Evolutionary conservation across 179 eudicot species (phyloP), one percentile per base, ranked within the genome.

Genomic region (Camellia oleifera): DNA sequence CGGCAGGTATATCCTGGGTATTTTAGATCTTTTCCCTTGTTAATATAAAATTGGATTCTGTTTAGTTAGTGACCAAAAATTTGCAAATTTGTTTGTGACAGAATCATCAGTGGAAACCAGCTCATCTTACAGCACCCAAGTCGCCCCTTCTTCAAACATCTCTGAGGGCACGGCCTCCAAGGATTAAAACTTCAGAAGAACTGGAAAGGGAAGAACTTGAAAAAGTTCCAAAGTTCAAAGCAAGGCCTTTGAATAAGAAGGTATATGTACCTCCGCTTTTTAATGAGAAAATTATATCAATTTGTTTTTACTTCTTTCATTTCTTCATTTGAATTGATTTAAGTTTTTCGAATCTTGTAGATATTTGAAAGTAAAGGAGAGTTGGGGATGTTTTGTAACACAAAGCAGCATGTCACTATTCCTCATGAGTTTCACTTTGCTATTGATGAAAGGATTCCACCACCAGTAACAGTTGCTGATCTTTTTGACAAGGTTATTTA

Each of bases 331-430:
- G n/a, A 46, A 69, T n/a, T 72, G 17, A 15, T 67, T 13, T 3
- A 3, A 45, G 44, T 75, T 17, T 23, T 26, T 67, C 40, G 67
- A 56, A 74, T 53, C 12, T 66, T 79, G 74, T 58, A 96, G 99
- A 94, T 96, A 72, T 91, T 96, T 80, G 97, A 96, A 85, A 94
- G 98, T 69, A 94, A 92, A 85, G 98, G 99, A 52, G 98, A 88
- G 26, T 20, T 94, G 83, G 97, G 99, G 26, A 57, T 92, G 64
- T 92, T 89, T 80, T 87, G 91, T 81, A 92, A 90, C 84, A 85
- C 76, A 78, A 96, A 96, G 82, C 86, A 85, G 75, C 97, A 91
- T 76, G 87, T 90, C 23, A 96, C 98, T 4, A 74, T 91, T 58
- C 98, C 99, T 50, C 89, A 91, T 75, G 97, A 92, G 85, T 96